These are phyloP conservation scores for Sporothrix sp. DNA, from an alignment of 2,329 filamentous ascomycete genomes.

Conservation along the genomic window DNA sequence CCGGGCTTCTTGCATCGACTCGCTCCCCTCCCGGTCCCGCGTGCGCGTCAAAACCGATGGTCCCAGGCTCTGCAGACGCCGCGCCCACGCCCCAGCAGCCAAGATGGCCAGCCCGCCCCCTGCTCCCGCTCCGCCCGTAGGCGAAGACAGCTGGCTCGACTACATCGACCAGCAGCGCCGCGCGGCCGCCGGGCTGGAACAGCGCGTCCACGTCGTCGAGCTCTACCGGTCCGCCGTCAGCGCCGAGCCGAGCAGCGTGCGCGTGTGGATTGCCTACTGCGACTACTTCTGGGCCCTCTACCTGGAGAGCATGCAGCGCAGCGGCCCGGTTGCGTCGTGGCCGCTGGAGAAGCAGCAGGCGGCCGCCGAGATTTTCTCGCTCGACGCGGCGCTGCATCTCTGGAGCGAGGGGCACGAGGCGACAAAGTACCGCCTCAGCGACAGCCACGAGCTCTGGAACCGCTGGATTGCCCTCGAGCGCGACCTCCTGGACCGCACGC, in stretches of 20 bases:
- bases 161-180: constrained; percentile 63
- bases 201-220: constrained; percentile 60
- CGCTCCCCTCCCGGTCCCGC: not conserved
- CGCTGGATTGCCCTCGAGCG: constrained; percentile 65
- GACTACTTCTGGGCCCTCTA: constrained; percentile 69
- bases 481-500: constrained; percentile 51
- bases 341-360: constrained; percentile 58
- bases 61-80: not conserved
- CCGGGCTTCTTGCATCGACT: not conserved
- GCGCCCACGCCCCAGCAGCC: constrained; percentile 10
- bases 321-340: constrained; percentile 44
- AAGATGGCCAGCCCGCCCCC: constrained; percentile 20
- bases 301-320: constrained; percentile 47
- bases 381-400: constrained; percentile 54
- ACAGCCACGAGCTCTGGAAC: constrained; percentile 73
- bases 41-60: constrained; percentile 13
- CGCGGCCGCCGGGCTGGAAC: constrained; percentile 51
- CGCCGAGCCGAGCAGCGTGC: constrained; percentile 64
- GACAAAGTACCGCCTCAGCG: constrained; percentile 63
- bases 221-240: constrained; percentile 58
- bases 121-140: constrained; percentile 40
- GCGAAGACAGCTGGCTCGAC: constrained; percentile 68
- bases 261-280: constrained; percentile 68
- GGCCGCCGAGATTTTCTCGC: constrained; percentile 62
- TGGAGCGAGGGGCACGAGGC: constrained; percentile 64